These are phyloP conservation scores for Epichloe sibirici DNA, from an alignment of 2,329 filamentous ascomycete species.

Conservation along the genomic window DNA sequence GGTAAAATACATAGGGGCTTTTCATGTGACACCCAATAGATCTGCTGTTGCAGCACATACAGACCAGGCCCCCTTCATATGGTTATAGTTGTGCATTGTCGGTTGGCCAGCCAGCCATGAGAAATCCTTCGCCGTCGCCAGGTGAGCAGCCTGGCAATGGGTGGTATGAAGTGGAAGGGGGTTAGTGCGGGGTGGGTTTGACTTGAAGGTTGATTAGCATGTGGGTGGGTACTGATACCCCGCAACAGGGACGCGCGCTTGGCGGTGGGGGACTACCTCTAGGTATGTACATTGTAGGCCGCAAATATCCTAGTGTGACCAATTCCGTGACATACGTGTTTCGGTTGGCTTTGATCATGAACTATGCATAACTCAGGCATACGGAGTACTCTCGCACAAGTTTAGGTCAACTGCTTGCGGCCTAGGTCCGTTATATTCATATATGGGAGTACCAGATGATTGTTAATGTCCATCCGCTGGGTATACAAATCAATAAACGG, in stretches of 20 bases:
- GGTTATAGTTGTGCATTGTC: neutral
- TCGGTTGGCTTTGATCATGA: no score
- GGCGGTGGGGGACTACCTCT: no score
- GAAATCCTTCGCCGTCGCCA: neutral
- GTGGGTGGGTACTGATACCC: neutral
- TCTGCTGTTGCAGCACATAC: neutral
- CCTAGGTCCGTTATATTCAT: no score
- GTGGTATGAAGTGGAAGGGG: neutral
- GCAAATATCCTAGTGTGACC: neutral
- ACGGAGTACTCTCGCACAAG: no score
- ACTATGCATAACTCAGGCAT: no score
- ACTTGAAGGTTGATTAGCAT: neutral
- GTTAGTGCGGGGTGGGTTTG: neutral
- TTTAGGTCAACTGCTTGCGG: no score
- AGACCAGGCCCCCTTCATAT: neutral
- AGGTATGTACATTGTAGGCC: conserved; percentile 8
- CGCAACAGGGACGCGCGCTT: neutral
- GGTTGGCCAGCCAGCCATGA: neutral
- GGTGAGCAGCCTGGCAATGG: neutral
- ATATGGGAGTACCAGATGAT: no score
- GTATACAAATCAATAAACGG: no score
- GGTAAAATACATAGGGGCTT: neutral
- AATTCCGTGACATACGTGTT: no score
- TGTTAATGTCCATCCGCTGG: no score
- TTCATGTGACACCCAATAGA: neutral